Conservation (phyloP, 2,329 filamentous ascomycete species). For the Orbilia ellipsospora region DNA sequence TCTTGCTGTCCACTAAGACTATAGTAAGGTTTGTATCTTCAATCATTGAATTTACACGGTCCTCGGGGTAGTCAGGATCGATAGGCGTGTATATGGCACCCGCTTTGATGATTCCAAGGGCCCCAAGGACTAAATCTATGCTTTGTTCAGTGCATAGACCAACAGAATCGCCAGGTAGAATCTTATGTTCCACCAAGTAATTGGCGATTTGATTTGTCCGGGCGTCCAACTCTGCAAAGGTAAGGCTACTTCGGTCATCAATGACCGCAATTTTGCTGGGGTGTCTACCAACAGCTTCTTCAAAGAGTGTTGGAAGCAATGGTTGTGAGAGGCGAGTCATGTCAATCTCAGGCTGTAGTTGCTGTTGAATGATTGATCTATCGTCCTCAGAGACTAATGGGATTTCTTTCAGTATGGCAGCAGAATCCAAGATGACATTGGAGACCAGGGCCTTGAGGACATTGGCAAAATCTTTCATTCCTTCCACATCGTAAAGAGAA, state of each 20-base stretch:
- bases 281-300: constrained; percentile 9
- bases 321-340: constrained; percentile 14
- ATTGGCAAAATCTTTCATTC: constrained; percentile 19
- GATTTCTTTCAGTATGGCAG: constrained; percentile 11
- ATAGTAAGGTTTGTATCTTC: constrained; percentile 31
- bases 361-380: constrained; percentile 9
- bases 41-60: constrained; percentile 32
- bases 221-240: constrained; percentile 16
- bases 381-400: constrained; percentile 21
- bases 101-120: constrained; percentile 25
- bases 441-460: constrained; percentile 23
- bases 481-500: constrained; percentile 7
- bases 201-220: constrained; percentile 25
- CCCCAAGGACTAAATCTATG: constrained; percentile 16
- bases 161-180: constrained; percentile 23
- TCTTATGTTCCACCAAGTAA: constrained; percentile 13
- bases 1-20: constrained; percentile 25
- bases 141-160: constrained; percentile 24
- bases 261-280: constrained; percentile 19
- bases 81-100: constrained; percentile 33
- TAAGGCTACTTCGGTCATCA: constrained; percentile 15
- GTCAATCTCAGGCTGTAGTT: constrained; percentile 22
- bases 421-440: constrained; percentile 22
- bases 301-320: constrained; percentile 9
- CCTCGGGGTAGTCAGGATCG: constrained; percentile 31